Evolutionary conservation across 2,329 filamentous ascomycete genomes (phyloP), one percentile per base, ranked within the genome.

Genomic region (Scolecobasidium constrictum): DNA sequence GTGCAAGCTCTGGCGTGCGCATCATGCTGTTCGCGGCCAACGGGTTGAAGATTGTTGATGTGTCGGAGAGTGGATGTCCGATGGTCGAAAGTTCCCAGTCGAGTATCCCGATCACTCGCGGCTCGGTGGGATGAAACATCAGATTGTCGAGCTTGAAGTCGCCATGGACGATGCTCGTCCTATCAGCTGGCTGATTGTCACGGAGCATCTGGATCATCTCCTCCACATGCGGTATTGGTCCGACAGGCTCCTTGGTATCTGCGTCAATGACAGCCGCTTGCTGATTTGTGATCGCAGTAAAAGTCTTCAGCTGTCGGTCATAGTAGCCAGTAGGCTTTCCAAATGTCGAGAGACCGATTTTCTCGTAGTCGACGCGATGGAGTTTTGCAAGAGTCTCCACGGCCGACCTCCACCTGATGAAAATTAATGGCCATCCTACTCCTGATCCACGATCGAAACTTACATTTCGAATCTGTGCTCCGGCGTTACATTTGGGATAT

Each of bases 41-140:
- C 22, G 94, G 69, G 62, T 94, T 94, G 58, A 79, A 78, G 37
- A 94, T 69, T 31, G 26, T 31, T n/a, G 26, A 31, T n/a, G 17
- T 22, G 18, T 41, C 39, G 13, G 19, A n/a, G 21, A 41, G 23
- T n/a, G 39, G 39, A 35, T 41, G 39, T 35, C 39, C 39, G 23
- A 41, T 35, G 6, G 39, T 41, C 6, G 39, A 34, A 13, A 41
- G 20, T 17, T 41, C 23, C 39, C 39, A 41, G 17, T 41, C 39
- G 16, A 41, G 23, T 12, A 41, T 35, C 9, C 12, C 39, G 39
- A 41, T 41, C 20, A 41, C 39, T 16, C 39, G 39, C 23, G 39
- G 39, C 23, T 41, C 39, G 21, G 39, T 41, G 11, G 21, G 39
- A 17, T 41, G 39, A 11, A 41, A 20, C 7, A 41, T 22, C 12